Evolutionary conservation across 1,284 basidiomycete species (phyloP).

Genomic region (Rhodotorula sp.): DNA sequence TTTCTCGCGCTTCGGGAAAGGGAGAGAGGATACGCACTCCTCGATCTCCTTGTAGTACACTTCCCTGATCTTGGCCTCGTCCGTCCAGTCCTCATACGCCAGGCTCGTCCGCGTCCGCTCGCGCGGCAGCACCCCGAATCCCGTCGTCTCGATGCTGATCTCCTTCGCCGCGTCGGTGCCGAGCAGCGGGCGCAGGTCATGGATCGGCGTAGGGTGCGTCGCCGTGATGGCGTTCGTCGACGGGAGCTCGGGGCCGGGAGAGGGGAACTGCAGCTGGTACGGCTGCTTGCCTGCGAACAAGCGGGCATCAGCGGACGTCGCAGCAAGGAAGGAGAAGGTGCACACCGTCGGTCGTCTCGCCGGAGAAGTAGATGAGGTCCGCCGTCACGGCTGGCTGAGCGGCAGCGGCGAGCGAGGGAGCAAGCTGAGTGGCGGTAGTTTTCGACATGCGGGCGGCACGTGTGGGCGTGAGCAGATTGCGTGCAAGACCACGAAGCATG

Average conservation of each 20-base stretch:
- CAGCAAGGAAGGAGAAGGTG: too few species aligned
- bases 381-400: constrained; percentile 2
- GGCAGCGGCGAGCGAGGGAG: background rate
- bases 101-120: constrained; percentile 48
- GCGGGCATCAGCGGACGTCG: too few species aligned
- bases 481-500: background rate
- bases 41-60: constrained; percentile 66
- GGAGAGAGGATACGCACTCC: constrained; percentile 46
- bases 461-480: background rate
- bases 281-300: constrained; percentile 16
- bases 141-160: constrained; percentile 60
- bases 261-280: constrained; percentile 18
- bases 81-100: constrained; percentile 55
- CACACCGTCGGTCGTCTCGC: constrained; percentile 11
- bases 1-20: too few species aligned
- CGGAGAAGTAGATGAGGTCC: constrained; percentile 15
- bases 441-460: background rate
- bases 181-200: constrained; percentile 47
- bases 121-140: constrained; percentile 60
- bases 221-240: constrained; percentile 16
- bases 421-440: background rate
- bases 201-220: constrained; percentile 6
- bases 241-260: constrained; percentile 1
- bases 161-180: constrained; percentile 64
- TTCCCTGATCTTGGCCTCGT: constrained; percentile 58